Evolutionary conservation across 2,329 filamentous ascomycete genomes (phyloP).

Genomic region (Seiridium unicorne): DNA sequence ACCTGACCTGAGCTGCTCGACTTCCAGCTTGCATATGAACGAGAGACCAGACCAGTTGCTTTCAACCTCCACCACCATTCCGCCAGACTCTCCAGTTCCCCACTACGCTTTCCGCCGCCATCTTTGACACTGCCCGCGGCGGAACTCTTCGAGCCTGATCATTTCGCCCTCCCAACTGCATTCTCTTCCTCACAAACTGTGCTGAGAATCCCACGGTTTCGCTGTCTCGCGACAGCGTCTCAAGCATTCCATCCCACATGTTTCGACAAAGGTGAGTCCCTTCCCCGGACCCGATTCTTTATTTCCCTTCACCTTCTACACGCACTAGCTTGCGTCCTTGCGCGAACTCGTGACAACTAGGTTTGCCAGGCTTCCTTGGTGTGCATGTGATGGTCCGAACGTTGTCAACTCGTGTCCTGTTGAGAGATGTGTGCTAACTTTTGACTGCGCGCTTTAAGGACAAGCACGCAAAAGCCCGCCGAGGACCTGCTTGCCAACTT

Average conservation of each 20-base stretch:
- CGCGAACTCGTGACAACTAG: not conserved
- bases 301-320: conserved; percentile 5
- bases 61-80: not conserved
- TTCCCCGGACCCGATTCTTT: not conserved
- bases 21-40: too few relatives aligned
- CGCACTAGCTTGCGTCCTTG: too few relatives aligned
- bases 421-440: not conserved
- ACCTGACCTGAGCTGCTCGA: too few relatives aligned
- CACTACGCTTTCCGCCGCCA: not conserved
- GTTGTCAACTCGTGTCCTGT: not conserved
- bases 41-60: too few relatives aligned
- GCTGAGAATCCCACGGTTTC: conserved; percentile 18
- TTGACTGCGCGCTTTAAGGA: conserved; percentile 43
- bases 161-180: not conserved
- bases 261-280: conserved; percentile 29
- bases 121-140: not conserved
- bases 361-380: not conserved
- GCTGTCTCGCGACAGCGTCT: conserved; percentile 28
- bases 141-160: not conserved
- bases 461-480: conserved; percentile 79
- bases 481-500: conserved; percentile 84
- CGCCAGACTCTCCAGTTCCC: not conserved
- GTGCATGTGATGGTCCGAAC: not conserved
- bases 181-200: conserved; percentile 6
- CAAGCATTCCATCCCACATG: conserved; percentile 22